Conservation (phyloP, 331 rosid genomes). For the Quercus lobata region DNA sequence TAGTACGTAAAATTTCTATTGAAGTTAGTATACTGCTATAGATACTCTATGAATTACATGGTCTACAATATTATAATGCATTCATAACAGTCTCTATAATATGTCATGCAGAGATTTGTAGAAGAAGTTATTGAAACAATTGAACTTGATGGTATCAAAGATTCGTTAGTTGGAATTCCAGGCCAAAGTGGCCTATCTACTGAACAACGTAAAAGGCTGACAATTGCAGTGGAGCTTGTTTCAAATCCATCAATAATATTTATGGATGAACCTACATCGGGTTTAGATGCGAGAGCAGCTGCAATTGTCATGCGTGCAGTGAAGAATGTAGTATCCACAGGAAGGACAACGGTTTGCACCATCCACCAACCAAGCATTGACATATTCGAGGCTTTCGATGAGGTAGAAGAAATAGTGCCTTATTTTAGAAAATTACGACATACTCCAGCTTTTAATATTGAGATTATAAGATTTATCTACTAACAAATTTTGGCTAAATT, state of each 20-base stretch:
- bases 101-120: conserved; percentile 59
- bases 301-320: conserved; percentile 93
- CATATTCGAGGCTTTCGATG: conserved; percentile 83
- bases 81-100: conserved; percentile 7
- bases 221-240: conserved; percentile 92
- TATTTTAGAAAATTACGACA: conserved; percentile 13
- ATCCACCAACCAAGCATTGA: conserved; percentile 94
- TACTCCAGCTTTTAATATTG: background rate
- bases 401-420: conserved; percentile 45
- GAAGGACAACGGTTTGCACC: conserved; percentile 89
- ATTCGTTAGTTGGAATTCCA: conserved; percentile 69
- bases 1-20: background rate
- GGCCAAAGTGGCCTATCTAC: conserved; percentile 82
- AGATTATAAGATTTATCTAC: background rate
- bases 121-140: conserved; percentile 75
- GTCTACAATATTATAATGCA: background rate
- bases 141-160: conserved; percentile 70
- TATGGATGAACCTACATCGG: conserved; percentile 96
- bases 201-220: conserved; percentile 82
- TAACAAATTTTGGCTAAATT: background rate
- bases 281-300: conserved; percentile 90
- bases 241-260: conserved; percentile 89
- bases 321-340: conserved; percentile 75
- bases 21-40: background rate
- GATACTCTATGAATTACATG: background rate